Conservation (phyloP, 441 rosid genomes). For the Geranium incanum region DNA sequence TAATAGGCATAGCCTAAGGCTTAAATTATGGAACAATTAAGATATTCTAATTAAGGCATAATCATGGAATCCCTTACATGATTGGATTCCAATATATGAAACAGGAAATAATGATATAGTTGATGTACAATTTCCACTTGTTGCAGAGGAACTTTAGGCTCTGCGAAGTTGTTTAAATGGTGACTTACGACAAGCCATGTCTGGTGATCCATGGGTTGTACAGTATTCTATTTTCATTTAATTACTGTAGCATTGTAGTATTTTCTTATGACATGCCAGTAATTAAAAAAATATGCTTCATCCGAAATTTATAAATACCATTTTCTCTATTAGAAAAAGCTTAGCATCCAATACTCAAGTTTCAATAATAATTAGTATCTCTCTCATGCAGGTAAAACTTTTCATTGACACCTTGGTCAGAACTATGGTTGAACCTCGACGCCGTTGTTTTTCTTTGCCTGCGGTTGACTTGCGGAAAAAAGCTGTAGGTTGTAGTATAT, state of each 20-base stretch:
- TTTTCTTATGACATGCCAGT: background rate
- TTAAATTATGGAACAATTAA: background rate
- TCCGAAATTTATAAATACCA: background rate
- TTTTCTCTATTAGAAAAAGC: background rate
- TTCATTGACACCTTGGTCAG: conserved; percentile 70
- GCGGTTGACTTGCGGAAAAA: conserved; percentile 70
- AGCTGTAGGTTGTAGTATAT: conserved; percentile 68
- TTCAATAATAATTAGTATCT: conserved; percentile 1
- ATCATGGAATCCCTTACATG: background rate
- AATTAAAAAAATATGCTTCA: background rate
- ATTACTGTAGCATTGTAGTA: background rate
- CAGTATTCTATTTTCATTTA: background rate
- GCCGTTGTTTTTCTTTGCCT: conserved; percentile 68
- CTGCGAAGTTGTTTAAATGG: background rate
- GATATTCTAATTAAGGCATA: background rate
- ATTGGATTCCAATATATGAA: no score
- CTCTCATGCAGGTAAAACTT: conserved; percentile 54
- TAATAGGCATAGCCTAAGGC: background rate
- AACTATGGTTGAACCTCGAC: conserved; percentile 91
- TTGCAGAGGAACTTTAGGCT: background rate
- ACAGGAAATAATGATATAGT: background rate
- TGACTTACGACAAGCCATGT: background rate
- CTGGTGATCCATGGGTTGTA: background rate
- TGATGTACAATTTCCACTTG: background rate
- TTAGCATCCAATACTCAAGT: background rate